phyloP scores from a whole-genome alignment of 2,329 filamentous ascomycete species.

The Alternaria dauci region DNA sequence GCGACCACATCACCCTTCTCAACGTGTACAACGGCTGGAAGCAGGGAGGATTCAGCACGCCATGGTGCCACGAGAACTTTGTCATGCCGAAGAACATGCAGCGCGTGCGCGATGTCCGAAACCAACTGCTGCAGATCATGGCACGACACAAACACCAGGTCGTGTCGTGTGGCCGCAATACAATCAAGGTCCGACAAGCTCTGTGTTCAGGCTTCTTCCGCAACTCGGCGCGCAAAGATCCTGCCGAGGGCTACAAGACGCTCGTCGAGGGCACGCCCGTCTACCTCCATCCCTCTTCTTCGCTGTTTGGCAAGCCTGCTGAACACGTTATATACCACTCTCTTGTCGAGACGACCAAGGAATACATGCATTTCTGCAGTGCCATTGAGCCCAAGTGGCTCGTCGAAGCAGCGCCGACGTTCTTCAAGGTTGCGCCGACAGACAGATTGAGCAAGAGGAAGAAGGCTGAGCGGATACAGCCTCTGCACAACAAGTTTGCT shows the following conservation, averaged over 20 bases:
- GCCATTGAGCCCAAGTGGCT: constrained; percentile 93
- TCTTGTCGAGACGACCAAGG: constrained; percentile 90
- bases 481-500: constrained; percentile 90
- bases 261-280: constrained; percentile 94
- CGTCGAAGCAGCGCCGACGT: constrained; percentile 95
- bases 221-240: constrained; percentile 92
- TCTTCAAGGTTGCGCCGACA: constrained; percentile 95
- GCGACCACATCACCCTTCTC: constrained; percentile 91
- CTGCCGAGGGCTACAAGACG: constrained; percentile 96
- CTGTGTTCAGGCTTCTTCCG: constrained; percentile 96
- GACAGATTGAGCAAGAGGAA: constrained; percentile 89
- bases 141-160: constrained; percentile 85
- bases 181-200: constrained; percentile 84
- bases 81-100: constrained; percentile 91
- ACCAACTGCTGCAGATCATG: constrained; percentile 94
- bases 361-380: constrained; percentile 97
- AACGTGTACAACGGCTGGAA: constrained; percentile 99
- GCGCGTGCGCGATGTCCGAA: constrained; percentile 88
- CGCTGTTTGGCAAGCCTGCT: constrained; percentile 92
- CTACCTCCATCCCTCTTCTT: constrained; percentile 90
- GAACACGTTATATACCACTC: constrained; percentile 97
- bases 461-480: constrained; percentile 93
- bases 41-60: constrained; percentile 77
- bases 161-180: constrained; percentile 85
- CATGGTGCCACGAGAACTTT: constrained; percentile 98